phyloP scores from a whole-genome alignment of 306 rosid species.

The Vigna angularis region DNA sequence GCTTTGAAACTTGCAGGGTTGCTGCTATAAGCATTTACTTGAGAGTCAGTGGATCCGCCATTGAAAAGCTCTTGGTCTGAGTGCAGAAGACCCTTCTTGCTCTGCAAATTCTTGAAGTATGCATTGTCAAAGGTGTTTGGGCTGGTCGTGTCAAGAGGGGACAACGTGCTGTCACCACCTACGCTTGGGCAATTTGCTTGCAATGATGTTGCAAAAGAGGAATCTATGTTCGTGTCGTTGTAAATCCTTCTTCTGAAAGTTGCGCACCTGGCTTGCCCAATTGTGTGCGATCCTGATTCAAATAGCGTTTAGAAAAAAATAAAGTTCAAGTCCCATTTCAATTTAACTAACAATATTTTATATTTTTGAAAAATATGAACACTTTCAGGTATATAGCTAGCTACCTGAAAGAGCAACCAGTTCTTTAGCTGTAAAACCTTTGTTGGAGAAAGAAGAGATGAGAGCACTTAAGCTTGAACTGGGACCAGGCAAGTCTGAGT shows the following conservation, averaged over 20 bases:
- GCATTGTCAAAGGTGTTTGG: slow-evolving; percentile 61
- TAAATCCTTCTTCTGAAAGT: slow-evolving; percentile 58
- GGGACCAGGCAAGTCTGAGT: slow-evolving; percentile 61
- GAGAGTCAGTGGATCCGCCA: slow-evolving; percentile 62
- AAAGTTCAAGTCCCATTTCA: neutral
- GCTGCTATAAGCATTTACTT: slow-evolving; percentile 50
- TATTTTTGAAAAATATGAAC: too few species aligned
- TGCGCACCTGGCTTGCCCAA: slow-evolving; percentile 60
- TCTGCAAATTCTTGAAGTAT: slow-evolving; percentile 61
- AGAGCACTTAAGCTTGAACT: slow-evolving; percentile 49
- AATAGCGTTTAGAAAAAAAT: neutral
- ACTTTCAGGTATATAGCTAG: neutral
- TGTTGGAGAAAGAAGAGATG: slow-evolving; percentile 58
- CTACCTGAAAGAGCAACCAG: slow-evolving; percentile 72
- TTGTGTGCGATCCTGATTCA: slow-evolving; percentile 65
- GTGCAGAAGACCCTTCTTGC: slow-evolving; percentile 62
- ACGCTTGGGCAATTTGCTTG: slow-evolving; percentile 55
- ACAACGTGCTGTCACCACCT: slow-evolving; percentile 57
- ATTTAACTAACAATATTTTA: neutral
- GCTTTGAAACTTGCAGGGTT: slow-evolving; percentile 42
- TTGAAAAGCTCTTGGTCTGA: slow-evolving; percentile 67
- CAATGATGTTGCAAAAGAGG: slow-evolving; percentile 51
- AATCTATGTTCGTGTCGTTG: slow-evolving; percentile 67
- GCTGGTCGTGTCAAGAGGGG: slow-evolving; percentile 55
- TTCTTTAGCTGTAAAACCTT: slow-evolving; percentile 60